phyloP scores from a whole-genome alignment of 495 filamentous ascomycete species.

The Aspergillus indologenus region DNA sequence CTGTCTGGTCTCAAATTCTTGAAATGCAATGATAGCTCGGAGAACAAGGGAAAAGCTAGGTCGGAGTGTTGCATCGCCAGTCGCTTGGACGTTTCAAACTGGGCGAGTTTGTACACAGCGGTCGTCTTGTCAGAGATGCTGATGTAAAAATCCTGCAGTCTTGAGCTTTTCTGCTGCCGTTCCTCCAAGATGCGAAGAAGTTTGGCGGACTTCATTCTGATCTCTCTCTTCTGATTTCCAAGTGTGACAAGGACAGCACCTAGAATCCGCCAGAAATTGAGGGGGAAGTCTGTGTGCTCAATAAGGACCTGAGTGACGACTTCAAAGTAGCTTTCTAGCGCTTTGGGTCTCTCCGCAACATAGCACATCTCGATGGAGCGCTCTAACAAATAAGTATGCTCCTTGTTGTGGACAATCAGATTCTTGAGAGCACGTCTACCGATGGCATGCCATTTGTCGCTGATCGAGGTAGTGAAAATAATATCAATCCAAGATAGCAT shows the following conservation, averaged over 20 bases:
- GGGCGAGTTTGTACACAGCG: constrained; percentile 93
- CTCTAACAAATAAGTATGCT: constrained; percentile 77
- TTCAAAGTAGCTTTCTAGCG: constrained; percentile 92
- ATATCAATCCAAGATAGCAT: constrained; percentile 94
- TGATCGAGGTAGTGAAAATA: constrained; percentile 77
- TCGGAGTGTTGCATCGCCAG: constrained; percentile 86
- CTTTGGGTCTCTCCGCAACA: constrained; percentile 61
- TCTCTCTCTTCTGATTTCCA: constrained; percentile 82
- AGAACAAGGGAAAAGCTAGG: constrained; percentile 88
- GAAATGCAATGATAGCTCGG: constrained; percentile 90
- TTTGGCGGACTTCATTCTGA: constrained; percentile 83
- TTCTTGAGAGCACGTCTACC: constrained; percentile 88
- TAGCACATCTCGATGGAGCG: constrained; percentile 89
- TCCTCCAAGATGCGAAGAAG: constrained; percentile 81
- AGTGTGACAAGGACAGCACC: constrained; percentile 86
- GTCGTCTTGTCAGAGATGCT: constrained; percentile 98
- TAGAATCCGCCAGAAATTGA: constrained; percentile 87
- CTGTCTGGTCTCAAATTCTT: constrained; percentile 73
- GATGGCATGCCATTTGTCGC: constrained; percentile 88
- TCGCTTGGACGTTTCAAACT: constrained; percentile 91
- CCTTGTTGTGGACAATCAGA: constrained; percentile 83
- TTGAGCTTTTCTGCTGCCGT: constrained; percentile 77
- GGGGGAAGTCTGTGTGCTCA: constrained; percentile 72
- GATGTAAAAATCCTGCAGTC: constrained; percentile 95
- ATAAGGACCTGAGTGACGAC: constrained; percentile 84